Evolutionary conservation across 306 rosid species (phyloP).

Genomic region (Styphnolobium japonicum): DNA sequence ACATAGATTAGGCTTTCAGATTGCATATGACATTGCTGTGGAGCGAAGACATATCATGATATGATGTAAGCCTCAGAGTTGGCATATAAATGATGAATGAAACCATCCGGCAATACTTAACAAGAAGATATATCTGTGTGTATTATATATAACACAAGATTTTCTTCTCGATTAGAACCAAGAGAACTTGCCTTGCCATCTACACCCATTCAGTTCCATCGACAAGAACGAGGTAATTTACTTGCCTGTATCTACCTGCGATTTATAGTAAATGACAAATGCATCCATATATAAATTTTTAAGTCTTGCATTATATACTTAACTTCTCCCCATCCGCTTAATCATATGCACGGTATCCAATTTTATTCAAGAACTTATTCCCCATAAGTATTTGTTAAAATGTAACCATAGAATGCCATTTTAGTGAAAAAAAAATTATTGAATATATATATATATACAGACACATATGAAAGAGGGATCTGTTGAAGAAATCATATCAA

Average conservation of each 20-base stretch:
- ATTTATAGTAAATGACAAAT: too few species aligned
- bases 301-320: too few species aligned
- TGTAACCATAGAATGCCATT: background rate
- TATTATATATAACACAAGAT: too few species aligned
- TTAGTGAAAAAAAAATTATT: too few species aligned
- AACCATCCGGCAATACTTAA: too few species aligned
- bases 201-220: background rate
- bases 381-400: background rate
- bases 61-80: constrained; percentile 4
- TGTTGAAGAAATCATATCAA: background rate
- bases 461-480: background rate
- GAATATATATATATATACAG: too few species aligned
- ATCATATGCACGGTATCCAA: background rate
- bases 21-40: background rate
- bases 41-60: background rate
- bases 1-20: background rate
- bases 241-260: background rate
- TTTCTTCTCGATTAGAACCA: constrained; percentile 26
- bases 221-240: constrained; percentile 23
- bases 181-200: constrained; percentile 15
- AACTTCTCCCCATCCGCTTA: too few species aligned
- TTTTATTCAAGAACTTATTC: background rate
- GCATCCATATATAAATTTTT: too few species aligned
- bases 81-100: too few species aligned
- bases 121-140: too few species aligned